Evolutionary conservation across 2,329 filamentous ascomycete species (phyloP).

Genomic region (Aspergillus novofumigatus): DNA sequence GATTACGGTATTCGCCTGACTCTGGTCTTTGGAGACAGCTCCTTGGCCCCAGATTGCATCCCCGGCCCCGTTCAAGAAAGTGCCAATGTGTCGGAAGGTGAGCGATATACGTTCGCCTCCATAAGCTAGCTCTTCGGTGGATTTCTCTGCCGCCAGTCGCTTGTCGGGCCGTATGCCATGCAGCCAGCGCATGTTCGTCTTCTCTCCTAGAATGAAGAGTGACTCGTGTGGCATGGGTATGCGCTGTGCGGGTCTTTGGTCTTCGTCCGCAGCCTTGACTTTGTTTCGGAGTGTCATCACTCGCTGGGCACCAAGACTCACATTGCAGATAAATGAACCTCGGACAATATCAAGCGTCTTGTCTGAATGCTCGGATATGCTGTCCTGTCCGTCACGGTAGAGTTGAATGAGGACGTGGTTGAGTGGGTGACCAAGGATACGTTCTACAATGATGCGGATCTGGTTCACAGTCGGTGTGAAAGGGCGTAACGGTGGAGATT

Average conservation of each 20-base stretch:
- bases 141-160: slow-evolving; percentile 64
- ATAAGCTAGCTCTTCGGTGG: slow-evolving; percentile 65
- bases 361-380: slow-evolving; percentile 94
- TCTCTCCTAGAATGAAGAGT: slow-evolving; percentile 73
- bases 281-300: slow-evolving; percentile 85
- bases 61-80: slow-evolving; percentile 66
- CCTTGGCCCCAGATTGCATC: slow-evolving; percentile 87
- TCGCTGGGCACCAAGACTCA: slow-evolving; percentile 86
- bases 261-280: slow-evolving; percentile 27
- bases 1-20: slow-evolving; percentile 59
- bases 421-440: slow-evolving; percentile 68
- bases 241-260: slow-evolving; percentile 57
- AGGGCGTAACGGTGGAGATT: slow-evolving; percentile 69
- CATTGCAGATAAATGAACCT: slow-evolving; percentile 81
- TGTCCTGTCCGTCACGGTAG: slow-evolving; percentile 84
- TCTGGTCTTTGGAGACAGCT: slow-evolving; percentile 63
- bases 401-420: slow-evolving; percentile 93
- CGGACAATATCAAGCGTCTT: slow-evolving; percentile 89
- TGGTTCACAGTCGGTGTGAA: slow-evolving; percentile 70
- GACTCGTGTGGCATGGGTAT: slow-evolving; percentile 82
- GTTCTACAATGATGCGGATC: slow-evolving; percentile 67
- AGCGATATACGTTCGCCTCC: slow-evolving; percentile 78
- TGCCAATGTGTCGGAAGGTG: slow-evolving; percentile 86
- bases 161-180: slow-evolving; percentile 92
- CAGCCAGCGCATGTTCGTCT: slow-evolving; percentile 81